Evolutionary conservation across 768 basidiomycete species (phyloP).

Genomic region (Cantharellus anzutake): DNA sequence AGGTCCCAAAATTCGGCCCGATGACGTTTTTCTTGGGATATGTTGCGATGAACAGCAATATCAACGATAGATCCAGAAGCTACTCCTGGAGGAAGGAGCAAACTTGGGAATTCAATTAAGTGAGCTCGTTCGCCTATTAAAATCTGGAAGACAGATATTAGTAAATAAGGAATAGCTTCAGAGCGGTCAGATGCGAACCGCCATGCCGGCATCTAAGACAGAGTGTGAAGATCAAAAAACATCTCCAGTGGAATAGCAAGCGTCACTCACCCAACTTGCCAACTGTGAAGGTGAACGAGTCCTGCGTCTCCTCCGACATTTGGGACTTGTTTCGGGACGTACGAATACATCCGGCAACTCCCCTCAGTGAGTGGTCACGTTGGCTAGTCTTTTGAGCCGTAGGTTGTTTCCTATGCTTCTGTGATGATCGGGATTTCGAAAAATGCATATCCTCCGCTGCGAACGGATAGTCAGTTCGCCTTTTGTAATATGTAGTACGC

Average conservation of each 20-base stretch:
- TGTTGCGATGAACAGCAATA: slow-evolving; percentile 84
- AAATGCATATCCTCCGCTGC: no score
- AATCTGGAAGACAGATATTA: slow-evolving; percentile 31
- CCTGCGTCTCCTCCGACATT: background rate
- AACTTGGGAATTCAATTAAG: slow-evolving; percentile 92
- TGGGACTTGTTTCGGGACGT: background rate
- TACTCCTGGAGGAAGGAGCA: slow-evolving; percentile 82
- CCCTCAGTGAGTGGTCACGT: no score
- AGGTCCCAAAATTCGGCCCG: slow-evolving; percentile 69
- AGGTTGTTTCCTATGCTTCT: no score
- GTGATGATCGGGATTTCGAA: no score
- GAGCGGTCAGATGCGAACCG: slow-evolving; percentile 31
- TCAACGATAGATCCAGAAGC: slow-evolving; percentile 92
- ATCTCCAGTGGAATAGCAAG: background rate
- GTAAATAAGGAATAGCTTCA: background rate
- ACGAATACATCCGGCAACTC: no score
- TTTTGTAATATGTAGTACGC: no score
- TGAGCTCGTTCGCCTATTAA: slow-evolving; percentile 87
- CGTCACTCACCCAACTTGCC: slow-evolving; percentile 69
- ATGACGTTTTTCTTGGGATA: slow-evolving; percentile 62
- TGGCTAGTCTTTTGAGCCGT: no score
- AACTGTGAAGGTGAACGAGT: slow-evolving; percentile 66
- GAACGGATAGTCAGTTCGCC: no score
- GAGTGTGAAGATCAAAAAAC: background rate
- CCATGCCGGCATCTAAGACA: slow-evolving; percentile 73